phyloP scores from a whole-genome alignment of 2,329 filamentous ascomycete genomes.

The Hypoxylon sp. region DNA sequence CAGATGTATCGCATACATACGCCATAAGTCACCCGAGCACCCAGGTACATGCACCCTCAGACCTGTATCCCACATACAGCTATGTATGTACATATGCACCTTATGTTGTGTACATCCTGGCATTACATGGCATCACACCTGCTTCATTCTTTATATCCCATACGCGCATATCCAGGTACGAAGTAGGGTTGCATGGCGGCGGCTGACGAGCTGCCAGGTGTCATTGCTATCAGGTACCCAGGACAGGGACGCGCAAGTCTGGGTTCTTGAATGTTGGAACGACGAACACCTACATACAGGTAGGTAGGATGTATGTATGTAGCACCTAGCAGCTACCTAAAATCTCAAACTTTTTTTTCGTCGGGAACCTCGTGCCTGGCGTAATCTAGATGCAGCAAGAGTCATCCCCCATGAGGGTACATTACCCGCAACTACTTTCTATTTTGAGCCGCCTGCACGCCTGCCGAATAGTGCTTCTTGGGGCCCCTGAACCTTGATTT shows the following conservation, averaged over 20 bases:
- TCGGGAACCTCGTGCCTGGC: conserved; percentile 27
- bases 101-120: no score
- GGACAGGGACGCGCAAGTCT: conserved; percentile 26
- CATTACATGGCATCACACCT: conserved; percentile 20
- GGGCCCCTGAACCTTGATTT: conserved; percentile 27
- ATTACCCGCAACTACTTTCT: conserved; percentile 45
- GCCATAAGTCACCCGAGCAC: neutral
- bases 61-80: neutral
- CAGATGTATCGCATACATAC: conserved; percentile 19
- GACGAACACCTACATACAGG: neutral
- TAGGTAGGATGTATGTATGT: no score
- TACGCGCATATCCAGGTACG: conserved; percentile 37
- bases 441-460: conserved; percentile 42
- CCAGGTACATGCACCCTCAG: neutral
- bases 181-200: conserved; percentile 39
- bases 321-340: conserved; percentile 10
- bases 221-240: conserved; percentile 35
- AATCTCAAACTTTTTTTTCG: conserved; percentile 11
- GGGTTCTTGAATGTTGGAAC: conserved; percentile 21
- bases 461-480: conserved; percentile 18
- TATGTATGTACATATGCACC: no score
- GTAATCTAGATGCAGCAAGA: conserved; percentile 41
- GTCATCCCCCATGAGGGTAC: conserved; percentile 25
- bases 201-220: conserved; percentile 39
- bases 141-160: conserved; percentile 19